Conservation (phyloP, 208 protist genomes). For the Tritrichomonas foetus region DNA sequence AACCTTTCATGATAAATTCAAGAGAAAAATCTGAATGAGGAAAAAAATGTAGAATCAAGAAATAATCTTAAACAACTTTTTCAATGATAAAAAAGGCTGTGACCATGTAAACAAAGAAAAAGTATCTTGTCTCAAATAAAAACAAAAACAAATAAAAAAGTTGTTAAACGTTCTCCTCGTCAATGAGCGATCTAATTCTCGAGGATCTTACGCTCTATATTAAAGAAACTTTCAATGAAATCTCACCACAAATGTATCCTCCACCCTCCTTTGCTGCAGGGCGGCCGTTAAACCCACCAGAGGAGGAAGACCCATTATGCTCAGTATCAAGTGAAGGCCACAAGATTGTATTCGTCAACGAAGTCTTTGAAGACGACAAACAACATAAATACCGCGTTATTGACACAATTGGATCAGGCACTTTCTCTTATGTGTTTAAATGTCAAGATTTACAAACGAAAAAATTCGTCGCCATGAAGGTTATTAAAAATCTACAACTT, state of each 20-base stretch:
- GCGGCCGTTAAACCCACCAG: background rate
- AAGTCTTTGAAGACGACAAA: background rate
- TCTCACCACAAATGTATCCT: background rate
- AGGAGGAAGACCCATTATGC: background rate
- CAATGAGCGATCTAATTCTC: no score
- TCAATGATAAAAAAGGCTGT: no score
- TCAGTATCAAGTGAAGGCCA: background rate
- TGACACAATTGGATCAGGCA: background rate
- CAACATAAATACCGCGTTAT: background rate
- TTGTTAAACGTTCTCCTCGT: no score
- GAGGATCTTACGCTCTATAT: background rate
- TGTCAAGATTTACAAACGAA: background rate
- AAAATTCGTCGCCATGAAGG: background rate
- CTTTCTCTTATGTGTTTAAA: conserved; percentile 30
- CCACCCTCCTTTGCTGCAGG: background rate
- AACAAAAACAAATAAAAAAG: no score
- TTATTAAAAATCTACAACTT: background rate
- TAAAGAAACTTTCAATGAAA: background rate
- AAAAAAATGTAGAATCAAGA: no score
- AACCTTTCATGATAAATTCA: no score
- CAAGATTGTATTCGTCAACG: background rate
- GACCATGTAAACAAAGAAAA: no score
- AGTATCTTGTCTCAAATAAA: no score
- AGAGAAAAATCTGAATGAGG: no score
- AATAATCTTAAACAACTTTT: no score